Evolutionary conservation across 2,329 filamentous ascomycete genomes (phyloP).

Genomic region (Leptographium lundbergii): DNA sequence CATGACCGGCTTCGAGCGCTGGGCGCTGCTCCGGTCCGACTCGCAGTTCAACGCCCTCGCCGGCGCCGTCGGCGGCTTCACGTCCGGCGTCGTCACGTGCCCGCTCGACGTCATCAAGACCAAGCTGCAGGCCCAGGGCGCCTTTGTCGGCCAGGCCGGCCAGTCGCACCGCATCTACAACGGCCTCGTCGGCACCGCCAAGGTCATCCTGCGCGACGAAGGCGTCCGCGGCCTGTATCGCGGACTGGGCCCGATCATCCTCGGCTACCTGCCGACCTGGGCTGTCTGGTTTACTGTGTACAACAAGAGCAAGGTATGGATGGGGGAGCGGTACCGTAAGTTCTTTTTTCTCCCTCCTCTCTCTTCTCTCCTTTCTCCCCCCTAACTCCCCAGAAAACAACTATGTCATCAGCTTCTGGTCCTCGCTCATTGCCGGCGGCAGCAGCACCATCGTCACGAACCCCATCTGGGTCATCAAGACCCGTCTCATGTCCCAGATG

Average conservation of each 20-base stretch:
- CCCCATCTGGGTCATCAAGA: slow-evolving; percentile 99
- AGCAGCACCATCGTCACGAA: slow-evolving; percentile 93
- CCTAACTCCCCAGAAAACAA: slow-evolving; percentile 45
- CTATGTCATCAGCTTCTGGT: slow-evolving; percentile 72
- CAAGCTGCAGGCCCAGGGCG: slow-evolving; percentile 89
- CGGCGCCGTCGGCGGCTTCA: slow-evolving; percentile 80
- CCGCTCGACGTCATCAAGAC: slow-evolving; percentile 99
- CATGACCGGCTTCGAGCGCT: slow-evolving; percentile 20
- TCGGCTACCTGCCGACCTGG: slow-evolving; percentile 96
- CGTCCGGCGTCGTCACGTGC: slow-evolving; percentile 88
- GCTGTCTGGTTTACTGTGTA: slow-evolving; percentile 97
- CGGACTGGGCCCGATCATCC: slow-evolving; percentile 82
- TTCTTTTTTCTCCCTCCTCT: not conserved
- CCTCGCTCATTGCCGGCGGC: slow-evolving; percentile 79
- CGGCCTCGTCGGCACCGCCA: slow-evolving; percentile 76
- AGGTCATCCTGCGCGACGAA: slow-evolving; percentile 76
- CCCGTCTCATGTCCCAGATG: slow-evolving; percentile 87
- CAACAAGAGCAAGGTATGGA: slow-evolving; percentile 69
- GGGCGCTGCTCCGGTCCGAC: slow-evolving; percentile 43
- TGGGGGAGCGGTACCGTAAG: slow-evolving; percentile 54
- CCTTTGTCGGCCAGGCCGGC: slow-evolving; percentile 35
- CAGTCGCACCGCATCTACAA: slow-evolving; percentile 55
- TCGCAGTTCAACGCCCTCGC: slow-evolving; percentile 70
- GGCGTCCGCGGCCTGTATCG: slow-evolving; percentile 85
- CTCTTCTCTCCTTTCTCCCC: not conserved